These are phyloP conservation scores for Larix kaempferi DNA, from an alignment of 75 land plant species.

Conservation along the genomic window DNA sequence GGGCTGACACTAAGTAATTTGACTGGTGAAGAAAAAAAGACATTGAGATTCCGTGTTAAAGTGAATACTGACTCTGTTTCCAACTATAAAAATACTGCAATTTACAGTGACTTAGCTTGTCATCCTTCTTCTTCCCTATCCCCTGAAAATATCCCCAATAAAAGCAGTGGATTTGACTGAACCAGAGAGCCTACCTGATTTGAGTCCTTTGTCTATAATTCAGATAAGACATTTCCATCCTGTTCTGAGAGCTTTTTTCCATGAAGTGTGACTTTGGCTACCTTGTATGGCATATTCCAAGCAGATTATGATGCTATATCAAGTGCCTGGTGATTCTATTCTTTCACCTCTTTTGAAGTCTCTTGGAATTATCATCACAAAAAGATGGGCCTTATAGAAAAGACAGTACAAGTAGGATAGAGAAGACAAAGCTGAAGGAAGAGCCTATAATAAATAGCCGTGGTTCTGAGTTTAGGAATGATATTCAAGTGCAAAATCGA, in stretches of 20 bases:
- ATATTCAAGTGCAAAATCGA: too few species aligned
- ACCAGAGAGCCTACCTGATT: slow-evolving; percentile 26
- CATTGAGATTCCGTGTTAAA: slow-evolving; percentile 33
- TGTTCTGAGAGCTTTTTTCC: not conserved
- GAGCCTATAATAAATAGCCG: not conserved
- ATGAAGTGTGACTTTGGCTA: not conserved
- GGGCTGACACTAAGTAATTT: too few species aligned
- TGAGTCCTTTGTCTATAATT: slow-evolving; percentile 54
- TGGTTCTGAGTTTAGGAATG: not conserved
- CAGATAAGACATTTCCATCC: slow-evolving; percentile 27
- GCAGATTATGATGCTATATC: slow-evolving; percentile 77
- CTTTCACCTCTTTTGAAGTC: slow-evolving; percentile 69
- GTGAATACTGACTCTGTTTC: slow-evolving; percentile 42
- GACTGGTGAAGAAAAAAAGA: too few species aligned
- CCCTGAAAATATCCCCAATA: slow-evolving; percentile 37
- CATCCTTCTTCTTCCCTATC: slow-evolving; percentile 68
- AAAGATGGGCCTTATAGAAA: slow-evolving; percentile 3
- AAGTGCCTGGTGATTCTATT: slow-evolving; percentile 36
- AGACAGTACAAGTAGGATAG: not conserved
- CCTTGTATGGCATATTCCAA: not conserved
- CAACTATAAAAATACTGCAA: slow-evolving; percentile 45
- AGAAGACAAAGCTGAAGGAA: too few species aligned
- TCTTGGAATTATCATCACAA: slow-evolving; percentile 23
- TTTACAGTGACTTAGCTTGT: slow-evolving; percentile 70
- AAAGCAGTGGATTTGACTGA: slow-evolving; percentile 25